Percentiles rank a stretch among this genome's conserved stretches.
phyloP scores from a whole-genome alignment of 208 protist species.

The Wallacemonas sp. region DNA sequence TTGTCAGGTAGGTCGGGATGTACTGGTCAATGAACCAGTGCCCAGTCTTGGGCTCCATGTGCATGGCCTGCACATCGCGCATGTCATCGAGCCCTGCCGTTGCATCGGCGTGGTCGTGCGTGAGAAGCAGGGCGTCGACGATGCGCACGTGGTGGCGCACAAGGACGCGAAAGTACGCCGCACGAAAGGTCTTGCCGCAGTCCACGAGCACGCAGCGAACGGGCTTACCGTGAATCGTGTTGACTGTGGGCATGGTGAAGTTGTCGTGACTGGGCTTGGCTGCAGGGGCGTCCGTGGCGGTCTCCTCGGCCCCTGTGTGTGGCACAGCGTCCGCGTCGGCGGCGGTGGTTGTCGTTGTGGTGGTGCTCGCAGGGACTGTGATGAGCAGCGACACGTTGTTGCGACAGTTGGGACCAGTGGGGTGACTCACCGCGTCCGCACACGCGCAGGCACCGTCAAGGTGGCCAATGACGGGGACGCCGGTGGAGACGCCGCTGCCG shows the following conservation, averaged over 20 bases:
- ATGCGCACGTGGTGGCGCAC: slow-evolving; percentile 44
- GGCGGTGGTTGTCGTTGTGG: not conserved
- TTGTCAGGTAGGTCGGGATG: slow-evolving; percentile 70
- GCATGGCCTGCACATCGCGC: slow-evolving; percentile 83
- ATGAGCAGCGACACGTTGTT: slow-evolving; percentile 85
- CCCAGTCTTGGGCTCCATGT: slow-evolving; percentile 28
- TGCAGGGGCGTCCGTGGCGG: not conserved
- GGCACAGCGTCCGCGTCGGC: not conserved
- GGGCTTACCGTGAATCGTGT: slow-evolving; percentile 26
- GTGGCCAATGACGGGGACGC: slow-evolving; percentile 84
- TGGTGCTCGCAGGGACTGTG: slow-evolving; percentile 51
- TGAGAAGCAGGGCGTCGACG: slow-evolving; percentile 83
- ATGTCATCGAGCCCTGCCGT: slow-evolving; percentile 85
- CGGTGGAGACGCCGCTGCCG: slow-evolving; percentile 81
- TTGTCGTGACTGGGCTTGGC: slow-evolving; percentile 8
- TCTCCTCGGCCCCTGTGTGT: not conserved
- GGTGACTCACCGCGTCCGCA: slow-evolving; percentile 55
- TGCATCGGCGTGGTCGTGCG: slow-evolving; percentile 88
- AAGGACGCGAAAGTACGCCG: slow-evolving; percentile 86
- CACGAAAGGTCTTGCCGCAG: slow-evolving; percentile 90
- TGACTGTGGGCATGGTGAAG: slow-evolving; percentile 23
- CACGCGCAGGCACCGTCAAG: slow-evolving; percentile 67
- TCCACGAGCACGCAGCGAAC: slow-evolving; percentile 79
- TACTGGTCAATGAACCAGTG: slow-evolving; percentile 71
- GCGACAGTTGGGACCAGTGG: slow-evolving; percentile 62